Evolutionary conservation across 108 stramenopile genomes (phyloP).

Genomic region (Fragilariopsis cylindrus): DNA sequence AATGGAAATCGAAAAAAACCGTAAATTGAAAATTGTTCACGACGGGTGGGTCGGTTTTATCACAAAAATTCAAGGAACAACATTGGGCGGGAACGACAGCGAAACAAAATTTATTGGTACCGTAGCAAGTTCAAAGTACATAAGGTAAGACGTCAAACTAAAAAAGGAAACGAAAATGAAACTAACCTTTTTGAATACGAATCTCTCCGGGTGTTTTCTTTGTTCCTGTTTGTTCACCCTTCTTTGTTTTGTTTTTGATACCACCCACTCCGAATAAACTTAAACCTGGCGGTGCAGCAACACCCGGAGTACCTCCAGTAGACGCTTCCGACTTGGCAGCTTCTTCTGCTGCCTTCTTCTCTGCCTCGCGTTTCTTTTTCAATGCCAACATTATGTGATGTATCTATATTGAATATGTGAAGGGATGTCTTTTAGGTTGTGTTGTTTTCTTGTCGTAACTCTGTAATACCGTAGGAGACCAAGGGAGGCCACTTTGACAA

Average conservation of each 20-base stretch:
- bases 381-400: conserved; percentile 73
- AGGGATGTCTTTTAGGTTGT: no score
- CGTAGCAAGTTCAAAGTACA: background rate
- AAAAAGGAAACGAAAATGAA: conserved; percentile 11
- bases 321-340: conserved; percentile 40
- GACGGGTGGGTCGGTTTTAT: no score
- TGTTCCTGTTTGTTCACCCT: conserved; percentile 52
- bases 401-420: no score
- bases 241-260: conserved; percentile 72
- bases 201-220: conserved; percentile 97
- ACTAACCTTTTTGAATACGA: conserved; percentile 96
- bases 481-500: no score
- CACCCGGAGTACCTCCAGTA: conserved; percentile 11
- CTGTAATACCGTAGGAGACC: no score
- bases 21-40: background rate
- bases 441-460: no score
- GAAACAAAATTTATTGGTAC: background rate
- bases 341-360: conserved; percentile 64
- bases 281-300: conserved; percentile 50
- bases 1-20: background rate
- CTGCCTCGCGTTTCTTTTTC: conserved; percentile 88
- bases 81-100: background rate
- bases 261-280: conserved; percentile 77
- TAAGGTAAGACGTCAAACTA: background rate
- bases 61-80: no score